phyloP scores from a whole-genome alignment of 2,329 filamentous ascomycete genomes.

The Thermothelomyces thermophilus region DNA sequence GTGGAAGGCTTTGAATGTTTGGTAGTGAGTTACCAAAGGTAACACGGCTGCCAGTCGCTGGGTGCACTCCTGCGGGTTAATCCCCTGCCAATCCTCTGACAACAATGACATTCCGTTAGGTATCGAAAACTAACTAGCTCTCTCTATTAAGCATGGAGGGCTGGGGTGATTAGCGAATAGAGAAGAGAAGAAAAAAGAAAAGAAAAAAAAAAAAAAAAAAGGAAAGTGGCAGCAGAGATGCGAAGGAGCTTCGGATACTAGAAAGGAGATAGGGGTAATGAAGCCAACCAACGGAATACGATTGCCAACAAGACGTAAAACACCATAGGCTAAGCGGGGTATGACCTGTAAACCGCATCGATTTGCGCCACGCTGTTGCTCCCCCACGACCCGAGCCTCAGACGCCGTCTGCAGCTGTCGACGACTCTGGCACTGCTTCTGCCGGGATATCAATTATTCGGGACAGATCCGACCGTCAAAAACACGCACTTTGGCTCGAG shows the following conservation, averaged over 20 bases:
- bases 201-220: no score
- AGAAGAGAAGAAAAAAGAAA: no score
- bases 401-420: conserved; percentile 12
- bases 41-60: neutral
- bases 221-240: conserved; percentile 24
- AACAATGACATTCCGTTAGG: conserved; percentile 32
- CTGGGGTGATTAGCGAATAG: conserved; percentile 29
- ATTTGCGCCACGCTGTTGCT: conserved; percentile 24
- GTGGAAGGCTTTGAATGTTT: neutral
- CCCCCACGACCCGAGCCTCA: conserved; percentile 15
- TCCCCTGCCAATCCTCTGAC: conserved; percentile 3
- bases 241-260: conserved; percentile 33
- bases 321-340: conserved; percentile 28
- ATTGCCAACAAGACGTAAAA: conserved; percentile 35
- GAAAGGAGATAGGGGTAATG: conserved; percentile 38
- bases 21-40: no score
- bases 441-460: conserved; percentile 23
- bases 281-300: conserved; percentile 36
- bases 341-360: conserved; percentile 25
- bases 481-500: neutral
- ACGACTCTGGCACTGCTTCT: conserved; percentile 15
- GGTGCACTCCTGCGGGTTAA: neutral
- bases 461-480: conserved; percentile 7
- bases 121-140: conserved; percentile 37
- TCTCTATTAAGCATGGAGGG: conserved; percentile 36